Conservation (phyloP, 75 land plant genomes). For the Sequoiadendron giganteum region DNA sequence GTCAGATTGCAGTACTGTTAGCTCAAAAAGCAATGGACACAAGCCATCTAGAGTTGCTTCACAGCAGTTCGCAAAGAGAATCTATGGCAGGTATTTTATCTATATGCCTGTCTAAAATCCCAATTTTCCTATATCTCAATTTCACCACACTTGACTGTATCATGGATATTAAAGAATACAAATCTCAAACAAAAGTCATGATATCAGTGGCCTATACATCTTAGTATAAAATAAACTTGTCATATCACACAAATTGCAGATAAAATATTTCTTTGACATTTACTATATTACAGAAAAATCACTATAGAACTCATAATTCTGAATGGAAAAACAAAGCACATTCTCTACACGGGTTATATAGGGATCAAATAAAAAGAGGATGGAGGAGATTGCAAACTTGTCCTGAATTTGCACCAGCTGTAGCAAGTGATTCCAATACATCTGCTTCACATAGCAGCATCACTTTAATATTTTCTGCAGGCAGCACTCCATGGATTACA, state of each 20-base stretch:
- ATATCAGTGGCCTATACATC: background rate
- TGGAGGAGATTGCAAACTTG: background rate
- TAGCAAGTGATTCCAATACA: slow-evolving; percentile 17
- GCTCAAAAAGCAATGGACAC: background rate
- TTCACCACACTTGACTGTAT: background rate
- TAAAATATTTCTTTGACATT: background rate
- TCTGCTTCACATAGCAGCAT: slow-evolving; percentile 29
- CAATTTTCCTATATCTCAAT: background rate
- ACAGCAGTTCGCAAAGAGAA: background rate
- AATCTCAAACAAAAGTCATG: background rate
- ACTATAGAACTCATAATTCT: background rate
- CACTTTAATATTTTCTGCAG: slow-evolving; percentile 28
- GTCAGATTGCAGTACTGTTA: background rate
- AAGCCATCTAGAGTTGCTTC: background rate
- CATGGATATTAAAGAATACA: background rate
- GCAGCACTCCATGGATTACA: background rate
- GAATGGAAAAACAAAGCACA: background rate
- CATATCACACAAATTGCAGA: background rate
- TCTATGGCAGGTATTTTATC: background rate
- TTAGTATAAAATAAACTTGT: background rate
- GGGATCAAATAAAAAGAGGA: background rate
- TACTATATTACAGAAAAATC: background rate
- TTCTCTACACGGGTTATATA: background rate
- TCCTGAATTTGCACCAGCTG: slow-evolving; percentile 12
- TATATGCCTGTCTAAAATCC: background rate